A percentile compares a stretch with the other conserved stretches of the same genome.
Evolutionary conservation across 345 rosid genomes (phyloP).

Genomic region (Eucalyptus victrix): DNA sequence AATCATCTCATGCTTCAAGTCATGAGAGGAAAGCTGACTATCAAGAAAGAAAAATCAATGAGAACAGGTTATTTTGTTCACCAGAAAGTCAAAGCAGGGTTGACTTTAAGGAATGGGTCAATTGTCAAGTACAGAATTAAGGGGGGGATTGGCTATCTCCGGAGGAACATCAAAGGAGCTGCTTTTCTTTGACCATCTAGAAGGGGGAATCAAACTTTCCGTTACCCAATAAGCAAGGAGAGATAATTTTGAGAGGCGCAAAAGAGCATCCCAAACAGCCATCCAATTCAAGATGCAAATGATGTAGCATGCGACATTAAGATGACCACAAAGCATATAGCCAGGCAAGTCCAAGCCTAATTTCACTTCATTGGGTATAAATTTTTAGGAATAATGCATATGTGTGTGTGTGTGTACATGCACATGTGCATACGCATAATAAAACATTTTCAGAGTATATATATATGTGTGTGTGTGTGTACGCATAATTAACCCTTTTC

Average conservation of each 20-base stretch:
- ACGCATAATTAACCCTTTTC: neutral
- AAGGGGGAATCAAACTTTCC: neutral
- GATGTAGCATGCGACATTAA: neutral
- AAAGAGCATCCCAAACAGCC: neutral
- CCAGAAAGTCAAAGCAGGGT: neutral
- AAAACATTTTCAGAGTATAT: no score
- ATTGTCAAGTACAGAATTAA: neutral
- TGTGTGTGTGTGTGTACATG: rapidly evolving
- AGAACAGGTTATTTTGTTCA: neutral
- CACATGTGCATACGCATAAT: no score
- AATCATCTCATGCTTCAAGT: neutral
- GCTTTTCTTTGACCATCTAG: neutral
- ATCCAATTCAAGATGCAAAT: neutral
- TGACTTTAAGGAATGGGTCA: neutral
- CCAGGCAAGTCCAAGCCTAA: neutral
- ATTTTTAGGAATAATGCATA: neutral
- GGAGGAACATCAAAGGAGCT: neutral
- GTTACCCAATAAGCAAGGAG: neutral
- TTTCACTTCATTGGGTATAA: neutral
- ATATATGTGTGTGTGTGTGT: no score
- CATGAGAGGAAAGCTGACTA: neutral
- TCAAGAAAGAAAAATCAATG: neutral
- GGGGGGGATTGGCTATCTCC: neutral
- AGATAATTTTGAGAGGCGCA: neutral
- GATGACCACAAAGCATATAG: neutral